phyloP scores from a whole-genome alignment of 768 basidiomycete species.

The Leucogyrophana mollusca region DNA sequence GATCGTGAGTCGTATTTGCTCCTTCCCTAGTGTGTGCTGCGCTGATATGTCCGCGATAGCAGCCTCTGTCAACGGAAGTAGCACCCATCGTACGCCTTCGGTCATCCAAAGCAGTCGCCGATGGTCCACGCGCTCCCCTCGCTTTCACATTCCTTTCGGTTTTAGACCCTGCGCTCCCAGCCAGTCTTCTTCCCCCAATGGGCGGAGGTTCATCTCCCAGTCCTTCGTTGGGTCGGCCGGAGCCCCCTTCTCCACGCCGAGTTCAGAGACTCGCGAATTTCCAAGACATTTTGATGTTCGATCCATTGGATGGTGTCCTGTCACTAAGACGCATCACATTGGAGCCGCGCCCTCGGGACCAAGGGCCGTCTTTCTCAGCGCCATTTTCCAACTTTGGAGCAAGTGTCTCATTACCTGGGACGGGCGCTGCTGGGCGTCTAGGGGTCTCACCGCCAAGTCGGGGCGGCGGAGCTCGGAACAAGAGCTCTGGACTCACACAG shows the following conservation, averaged over 20 bases:
- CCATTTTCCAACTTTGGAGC: conserved; percentile 39
- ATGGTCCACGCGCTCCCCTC: conserved; percentile 38
- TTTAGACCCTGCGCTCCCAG: conserved; percentile 34
- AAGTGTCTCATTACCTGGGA: conserved; percentile 62
- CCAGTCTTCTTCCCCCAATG: conserved; percentile 35
- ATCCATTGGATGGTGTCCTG: conserved; percentile 54
- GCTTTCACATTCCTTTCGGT: conserved; percentile 54
- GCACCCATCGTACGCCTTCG: conserved; percentile 57
- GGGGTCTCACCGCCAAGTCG: conserved; percentile 25
- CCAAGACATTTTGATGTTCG: conserved; percentile 70
- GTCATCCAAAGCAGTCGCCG: conserved; percentile 27
- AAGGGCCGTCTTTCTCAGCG: conserved; percentile 15
- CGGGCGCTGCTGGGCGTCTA: conserved; percentile 41
- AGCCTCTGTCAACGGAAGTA: conserved; percentile 53
- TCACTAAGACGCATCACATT: conserved; percentile 54
- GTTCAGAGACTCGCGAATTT: conserved; percentile 42
- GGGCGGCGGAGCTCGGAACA: conserved; percentile 27
- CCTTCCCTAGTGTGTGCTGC: background rate
- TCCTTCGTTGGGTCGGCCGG: conserved; percentile 27
- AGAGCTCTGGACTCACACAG: conserved; percentile 32
- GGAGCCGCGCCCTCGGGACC: conserved; percentile 32
- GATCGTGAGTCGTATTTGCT: conserved; percentile 34
- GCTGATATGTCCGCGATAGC: conserved; percentile 29
- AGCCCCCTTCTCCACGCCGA: conserved; percentile 25
- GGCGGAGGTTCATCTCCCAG: conserved; percentile 23